Evolutionary conservation across 192 early-diverging fungal genomes (phyloP), one percentile per base, ranked within the genome.

Genomic region (Entrophospora sp.): DNA sequence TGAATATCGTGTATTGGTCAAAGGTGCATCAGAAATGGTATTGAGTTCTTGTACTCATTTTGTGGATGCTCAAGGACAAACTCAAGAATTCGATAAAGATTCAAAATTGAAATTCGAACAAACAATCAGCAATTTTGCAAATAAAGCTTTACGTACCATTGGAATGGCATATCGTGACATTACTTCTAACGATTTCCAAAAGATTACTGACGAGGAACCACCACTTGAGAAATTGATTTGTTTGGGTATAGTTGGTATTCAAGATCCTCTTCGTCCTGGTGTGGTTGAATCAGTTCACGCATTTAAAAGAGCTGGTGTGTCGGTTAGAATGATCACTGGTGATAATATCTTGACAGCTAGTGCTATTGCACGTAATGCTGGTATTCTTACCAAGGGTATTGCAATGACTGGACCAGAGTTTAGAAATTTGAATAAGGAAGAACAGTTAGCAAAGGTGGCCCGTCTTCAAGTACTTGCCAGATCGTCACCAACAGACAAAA

Each of bases 291-390:
- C 90, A 55, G 91, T 96, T 18, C 72, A 77, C 18, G 69, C 71
- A 36, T 96, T 93, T 71, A 80, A 85, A 61, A 76, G 76, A 56
- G 92, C 92, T 38, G 92, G 94, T 65, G 89, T 96, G 25, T 78
- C 83, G 61, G 90, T 96, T 25, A 85, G 92, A 35, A 96, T 96
- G 92, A 92, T 94, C 62, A 89, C 85, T 13, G 84, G 86, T 59
- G 84, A 96, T 79, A 82, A 93, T 79, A 71, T 92, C 32, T 84
- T 85, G 44, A 96, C 96, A 18, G 96, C 96, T 5, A 80, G 81
- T 22, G 90, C 93, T 8, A 98, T 98, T 76, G 96, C 92, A 48
- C 79, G 73, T 53, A 83, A 89, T 28, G 89, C 91, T 45, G 92
- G 92, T 56, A 96, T 98, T 52, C 74, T 89, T 66, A 86, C 84